Evolutionary conservation across 75 land plant genomes (phyloP).

Genomic region (Chamaecyparis obtusa): DNA sequence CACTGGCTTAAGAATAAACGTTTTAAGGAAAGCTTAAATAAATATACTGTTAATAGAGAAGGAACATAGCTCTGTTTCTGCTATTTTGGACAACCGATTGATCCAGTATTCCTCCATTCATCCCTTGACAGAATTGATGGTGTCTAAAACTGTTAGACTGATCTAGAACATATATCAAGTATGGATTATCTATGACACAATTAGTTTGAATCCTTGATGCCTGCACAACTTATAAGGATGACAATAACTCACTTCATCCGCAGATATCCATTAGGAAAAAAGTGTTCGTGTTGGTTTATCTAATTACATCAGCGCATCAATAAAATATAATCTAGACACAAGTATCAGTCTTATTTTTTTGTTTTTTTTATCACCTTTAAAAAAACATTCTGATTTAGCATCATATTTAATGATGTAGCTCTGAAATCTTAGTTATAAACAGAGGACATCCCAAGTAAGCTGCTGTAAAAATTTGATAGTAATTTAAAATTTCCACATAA

Average conservation of each 20-base stretch:
- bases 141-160: background rate
- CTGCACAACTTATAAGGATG: background rate
- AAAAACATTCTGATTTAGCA: no score
- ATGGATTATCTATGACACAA: background rate
- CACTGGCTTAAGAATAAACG: background rate
- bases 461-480: no score
- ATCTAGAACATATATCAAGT: background rate
- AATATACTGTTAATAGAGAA: no score
- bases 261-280: background rate
- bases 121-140: background rate
- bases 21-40: no score
- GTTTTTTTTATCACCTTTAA: no score
- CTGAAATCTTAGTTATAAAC: no score
- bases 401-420: no score
- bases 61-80: background rate
- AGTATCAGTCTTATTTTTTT: no score
- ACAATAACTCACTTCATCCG: background rate
- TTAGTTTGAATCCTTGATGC: background rate
- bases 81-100: background rate
- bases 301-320: background rate
- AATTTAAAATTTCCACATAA: no score
- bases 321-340: no score
- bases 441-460: no score
- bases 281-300: background rate
- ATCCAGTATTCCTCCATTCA: background rate